Evolutionary conservation across 306 rosid genomes (phyloP).

Genomic region (Citrullus mucosospermus): DNA sequence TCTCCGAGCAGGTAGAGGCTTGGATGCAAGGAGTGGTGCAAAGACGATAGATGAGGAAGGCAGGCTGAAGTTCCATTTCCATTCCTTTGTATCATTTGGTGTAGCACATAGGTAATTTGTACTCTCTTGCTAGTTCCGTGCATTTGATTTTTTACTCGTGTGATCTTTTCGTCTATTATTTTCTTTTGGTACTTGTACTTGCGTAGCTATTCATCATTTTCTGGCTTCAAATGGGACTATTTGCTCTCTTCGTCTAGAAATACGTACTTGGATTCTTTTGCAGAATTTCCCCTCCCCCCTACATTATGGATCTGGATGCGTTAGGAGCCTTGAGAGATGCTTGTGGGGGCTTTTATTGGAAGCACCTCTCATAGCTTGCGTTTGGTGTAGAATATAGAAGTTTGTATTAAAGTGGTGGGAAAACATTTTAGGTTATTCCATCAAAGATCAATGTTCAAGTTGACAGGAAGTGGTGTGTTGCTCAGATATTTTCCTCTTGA

Average conservation of each 20-base stretch:
- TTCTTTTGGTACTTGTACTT: neutral
- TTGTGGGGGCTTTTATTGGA: neutral
- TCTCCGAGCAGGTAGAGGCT: constrained; percentile 71
- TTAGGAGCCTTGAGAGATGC: neutral
- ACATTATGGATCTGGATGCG: neutral
- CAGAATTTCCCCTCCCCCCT: neutral
- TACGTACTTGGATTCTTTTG: neutral
- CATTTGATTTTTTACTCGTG: neutral
- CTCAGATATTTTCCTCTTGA: neutral
- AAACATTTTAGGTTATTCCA: neutral
- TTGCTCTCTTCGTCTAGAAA: neutral
- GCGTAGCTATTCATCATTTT: neutral
- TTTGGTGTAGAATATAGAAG: neutral
- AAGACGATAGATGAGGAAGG: constrained; percentile 76
- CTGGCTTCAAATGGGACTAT: neutral
- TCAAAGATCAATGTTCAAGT: constrained; percentile 2
- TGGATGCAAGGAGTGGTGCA: constrained; percentile 87
- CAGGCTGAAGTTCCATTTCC: constrained; percentile 86
- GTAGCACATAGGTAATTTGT: constrained; percentile 66
- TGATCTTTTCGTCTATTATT: neutral
- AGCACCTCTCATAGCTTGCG: neutral
- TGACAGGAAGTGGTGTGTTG: neutral
- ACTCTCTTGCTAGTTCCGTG: neutral
- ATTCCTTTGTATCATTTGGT: constrained; percentile 89
- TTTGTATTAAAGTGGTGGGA: neutral